These are phyloP conservation scores for Paecilomyces formosus DNA, from an alignment of 2,329 filamentous ascomycete genomes.

Conservation along the genomic window DNA sequence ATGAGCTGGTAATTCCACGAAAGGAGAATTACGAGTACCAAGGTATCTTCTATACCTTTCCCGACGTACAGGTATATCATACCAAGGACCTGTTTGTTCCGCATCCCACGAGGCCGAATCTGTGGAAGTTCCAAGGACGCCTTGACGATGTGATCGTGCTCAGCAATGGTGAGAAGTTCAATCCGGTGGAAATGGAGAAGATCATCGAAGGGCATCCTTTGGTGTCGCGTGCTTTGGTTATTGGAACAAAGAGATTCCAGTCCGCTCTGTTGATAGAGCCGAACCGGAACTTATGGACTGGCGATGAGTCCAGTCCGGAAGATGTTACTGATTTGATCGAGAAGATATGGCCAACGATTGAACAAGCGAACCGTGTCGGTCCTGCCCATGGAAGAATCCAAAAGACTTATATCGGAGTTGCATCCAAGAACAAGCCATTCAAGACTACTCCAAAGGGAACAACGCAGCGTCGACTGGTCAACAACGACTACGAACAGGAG, in stretches of 20 bases:
- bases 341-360: conserved; percentile 13
- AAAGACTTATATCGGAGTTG: conserved; percentile 22
- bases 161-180: conserved; percentile 9
- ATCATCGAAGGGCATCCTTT: neutral
- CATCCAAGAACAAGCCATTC: conserved; percentile 22
- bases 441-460: conserved; percentile 29
- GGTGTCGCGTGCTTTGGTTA: conserved; percentile 1
- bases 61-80: neutral
- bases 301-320: neutral
- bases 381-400: conserved; percentile 21
- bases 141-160: conserved; percentile 10
- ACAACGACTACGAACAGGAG: no score
- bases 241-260: conserved; percentile 4
- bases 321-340: neutral
- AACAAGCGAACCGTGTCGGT: conserved; percentile 19
- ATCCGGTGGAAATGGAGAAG: conserved; percentile 5
- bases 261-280: conserved; percentile 7
- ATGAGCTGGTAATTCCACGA: neutral
- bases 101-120: neutral
- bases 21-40: neutral
- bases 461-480: conserved; percentile 17
- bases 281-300: neutral
- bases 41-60: neutral
- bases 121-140: neutral
- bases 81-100: neutral